Base-by-base conservation (phyloP, 306 rosid species). In the Abrus pulchellus region DNA sequence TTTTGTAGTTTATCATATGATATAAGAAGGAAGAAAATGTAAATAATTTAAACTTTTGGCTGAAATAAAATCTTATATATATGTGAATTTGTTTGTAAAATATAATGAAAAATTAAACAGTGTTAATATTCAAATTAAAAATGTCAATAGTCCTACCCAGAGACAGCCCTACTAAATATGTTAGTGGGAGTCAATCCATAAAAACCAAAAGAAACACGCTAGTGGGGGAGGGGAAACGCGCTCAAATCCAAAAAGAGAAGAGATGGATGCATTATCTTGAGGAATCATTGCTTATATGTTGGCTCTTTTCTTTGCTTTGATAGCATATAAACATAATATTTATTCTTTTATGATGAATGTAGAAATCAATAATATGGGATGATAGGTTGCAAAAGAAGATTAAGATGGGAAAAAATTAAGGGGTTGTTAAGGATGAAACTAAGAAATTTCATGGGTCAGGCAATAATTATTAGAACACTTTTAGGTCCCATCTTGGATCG, bases 391-490 rank as follows among this genome's bases (percentile, higher is more conserved):
- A 50, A 83, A 57, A 70, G 78, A 71, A 71, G 67, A 83, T 12
- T 80, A 76, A 79, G 82, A 78, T 75, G 78, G 84, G 79, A 69
- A 85, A 61, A 78, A 69, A 89, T 82, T 41, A 73, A 77, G 63
- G 70, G 60, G 79, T 55, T 33, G 78, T 84, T 74, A 82, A 83
- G 75, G 78, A 82, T 82, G 79, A 13, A 68, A 84, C 75, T 80
- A 80, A 73, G 87, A 73, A 89, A 88, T 84, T 70, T 81, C 63
- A 88, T 80, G 89, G 88, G 66, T 74, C 81, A 77, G 60, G 86
- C 89, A 91, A 89, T 94, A 74, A 90, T 91, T 90, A 84, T 90
- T 87, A 76, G 92, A 82, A 84, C 48, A 62, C 27, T 27, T 74
- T 62, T 66, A 63, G 93, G 95, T 89, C 95, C 94, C 81, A 27